Evolutionary conservation across 495 filamentous ascomycete species (phyloP).

Genomic region (Talaromyces stipitatus): DNA sequence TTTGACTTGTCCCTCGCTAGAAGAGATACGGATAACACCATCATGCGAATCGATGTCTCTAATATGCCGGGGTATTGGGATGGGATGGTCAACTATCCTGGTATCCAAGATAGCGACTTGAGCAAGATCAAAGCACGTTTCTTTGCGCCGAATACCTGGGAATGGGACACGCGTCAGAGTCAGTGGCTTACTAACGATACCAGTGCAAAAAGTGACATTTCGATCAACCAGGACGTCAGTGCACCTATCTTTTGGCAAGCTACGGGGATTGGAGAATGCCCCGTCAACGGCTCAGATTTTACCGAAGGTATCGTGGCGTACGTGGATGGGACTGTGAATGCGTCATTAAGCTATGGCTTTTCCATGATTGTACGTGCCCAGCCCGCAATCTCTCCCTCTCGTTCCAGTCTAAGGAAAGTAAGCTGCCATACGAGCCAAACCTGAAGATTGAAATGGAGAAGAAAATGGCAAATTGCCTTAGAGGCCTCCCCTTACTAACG

Average conservation of each 20-base stretch:
- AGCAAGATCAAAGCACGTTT: not conserved
- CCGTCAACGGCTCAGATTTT: not conserved
- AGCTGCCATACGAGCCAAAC: no score
- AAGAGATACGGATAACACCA: slow-evolving; percentile 20
- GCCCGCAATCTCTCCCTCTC: not conserved
- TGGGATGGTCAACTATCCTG: slow-evolving; percentile 16
- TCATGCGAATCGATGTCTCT: slow-evolving; percentile 28
- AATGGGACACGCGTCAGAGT: not conserved
- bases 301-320: not conserved
- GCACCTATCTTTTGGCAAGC: not conserved
- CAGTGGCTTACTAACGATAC: not conserved
- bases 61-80: slow-evolving; percentile 30
- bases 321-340: not conserved
- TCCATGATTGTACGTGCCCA: not conserved
- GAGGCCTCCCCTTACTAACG: not conserved
- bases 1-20: slow-evolving; percentile 25
- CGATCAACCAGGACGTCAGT: not conserved
- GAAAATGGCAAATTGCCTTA: no score
- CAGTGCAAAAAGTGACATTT: not conserved
- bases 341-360: not conserved
- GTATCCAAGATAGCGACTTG: not conserved
- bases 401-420: not conserved
- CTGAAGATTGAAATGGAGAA: no score
- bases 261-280: not conserved
- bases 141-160: not conserved